These are phyloP conservation scores for Trichoderma sp. DNA, from an alignment of 2,329 filamentous ascomycete species.

Conservation along the genomic window DNA sequence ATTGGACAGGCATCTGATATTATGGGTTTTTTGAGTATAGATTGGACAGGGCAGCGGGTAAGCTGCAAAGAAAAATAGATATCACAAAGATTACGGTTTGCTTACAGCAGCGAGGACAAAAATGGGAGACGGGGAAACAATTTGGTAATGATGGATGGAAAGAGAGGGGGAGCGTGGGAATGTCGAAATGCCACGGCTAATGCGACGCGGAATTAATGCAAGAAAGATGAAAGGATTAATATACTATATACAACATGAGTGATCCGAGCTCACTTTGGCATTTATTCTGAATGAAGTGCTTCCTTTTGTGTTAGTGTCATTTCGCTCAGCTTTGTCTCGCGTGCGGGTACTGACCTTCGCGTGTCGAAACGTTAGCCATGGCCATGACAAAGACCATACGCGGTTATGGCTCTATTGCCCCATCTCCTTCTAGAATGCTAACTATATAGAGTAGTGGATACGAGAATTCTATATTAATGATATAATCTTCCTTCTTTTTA, in stretches of 20 bases:
- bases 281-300: neutral
- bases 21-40: slow-evolving; percentile 13
- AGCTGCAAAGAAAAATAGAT: slow-evolving; percentile 10
- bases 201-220: slow-evolving; percentile 2
- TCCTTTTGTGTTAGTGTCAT: neutral
- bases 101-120: neutral
- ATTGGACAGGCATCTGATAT: slow-evolving; percentile 2
- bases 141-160: slow-evolving; percentile 7
- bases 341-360: neutral
- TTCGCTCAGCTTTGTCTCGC: neutral
- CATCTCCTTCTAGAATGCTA: neutral
- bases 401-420: neutral
- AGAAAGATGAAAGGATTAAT: neutral
- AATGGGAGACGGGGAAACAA: neutral
- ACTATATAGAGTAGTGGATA: neutral
- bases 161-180: neutral
- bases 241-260: neutral
- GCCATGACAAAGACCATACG: neutral
- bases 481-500: neutral
- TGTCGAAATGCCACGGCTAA: neutral
- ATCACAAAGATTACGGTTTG: slow-evolving; percentile 9
- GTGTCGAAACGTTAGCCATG: slow-evolving; percentile 1
- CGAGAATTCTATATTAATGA: neutral
- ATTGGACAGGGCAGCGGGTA: slow-evolving; percentile 2
- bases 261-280: neutral